Evolutionary conservation across 2,329 filamentous ascomycete species (phyloP), one percentile per base, ranked within the genome.

Genomic region (Colletotrichum zoysiae): DNA sequence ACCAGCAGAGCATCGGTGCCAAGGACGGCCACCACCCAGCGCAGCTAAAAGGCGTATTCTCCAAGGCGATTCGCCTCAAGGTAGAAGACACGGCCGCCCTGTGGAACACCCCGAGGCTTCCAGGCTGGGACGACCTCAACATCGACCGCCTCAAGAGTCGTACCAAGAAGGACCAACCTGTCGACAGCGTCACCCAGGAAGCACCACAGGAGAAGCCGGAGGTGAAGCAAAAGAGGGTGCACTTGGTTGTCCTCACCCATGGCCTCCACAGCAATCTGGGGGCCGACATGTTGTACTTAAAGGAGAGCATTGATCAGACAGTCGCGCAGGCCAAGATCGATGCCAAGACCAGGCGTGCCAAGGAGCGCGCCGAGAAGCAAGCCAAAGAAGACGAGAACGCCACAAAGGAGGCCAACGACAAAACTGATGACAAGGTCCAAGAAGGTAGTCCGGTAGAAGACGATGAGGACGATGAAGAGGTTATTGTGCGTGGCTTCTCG

Each of bases 241-340:
- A 99, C 79, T 85, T 99, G 53, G 96, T 99, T 33, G 87, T 99
- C 44, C 83, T 99, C 61, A 98, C 96, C 0, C 96, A 99, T 83
- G 96, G 96, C 0, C 82, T 99, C 74, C 96, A 99, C 81, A 97
- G 95, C 82, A 99, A 99, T 80, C 86, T 98, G 16, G 94, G 96
- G 6, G 93, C 95, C 30, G 96, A 99, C 80, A 97, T 99, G 96
- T 86, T 99, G 26, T 99, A 93, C 79, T 84, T 99, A 80, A 99
- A 99, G 79, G 96, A 99, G 82, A 97, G 94, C 81, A 98, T 99
- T 74, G 96, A 99, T 82, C 90, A 91, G 38, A 91, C 93, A 3
- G 92, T 92, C 5, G 91, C 86, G 76, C 90, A 95, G 78, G 92
- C 93, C 38, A 91, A 91, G 76, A 84, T 90, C 61, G 91, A 93